Conservation (phyloP, 768 basidiomycete genomes). For the Termitomyces sp. region DNA sequence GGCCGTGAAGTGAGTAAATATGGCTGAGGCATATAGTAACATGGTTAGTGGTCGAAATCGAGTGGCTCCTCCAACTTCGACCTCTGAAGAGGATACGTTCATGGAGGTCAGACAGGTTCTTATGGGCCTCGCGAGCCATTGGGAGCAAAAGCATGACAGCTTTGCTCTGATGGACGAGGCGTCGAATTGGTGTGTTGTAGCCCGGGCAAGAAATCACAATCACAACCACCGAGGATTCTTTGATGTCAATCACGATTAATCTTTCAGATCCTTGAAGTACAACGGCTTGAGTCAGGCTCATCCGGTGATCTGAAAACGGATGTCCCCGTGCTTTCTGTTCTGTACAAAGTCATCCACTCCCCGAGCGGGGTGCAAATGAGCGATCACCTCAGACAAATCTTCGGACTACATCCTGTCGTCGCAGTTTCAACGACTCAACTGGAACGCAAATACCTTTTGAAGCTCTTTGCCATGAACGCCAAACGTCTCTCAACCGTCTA, state of each 20-base stretch:
- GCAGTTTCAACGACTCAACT: constrained; percentile 20
- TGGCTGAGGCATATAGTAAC: constrained; percentile 18
- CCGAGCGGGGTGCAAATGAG: constrained; percentile 17
- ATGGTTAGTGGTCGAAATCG: constrained; percentile 7
- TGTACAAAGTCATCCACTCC: constrained; percentile 23
- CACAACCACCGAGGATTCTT: neutral
- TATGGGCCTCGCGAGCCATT: constrained; percentile 19
- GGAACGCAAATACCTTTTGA: constrained; percentile 31
- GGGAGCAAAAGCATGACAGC: constrained; percentile 12
- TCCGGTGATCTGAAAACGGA: constrained; percentile 15
- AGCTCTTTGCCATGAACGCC: constrained; percentile 28
- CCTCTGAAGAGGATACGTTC: constrained; percentile 26
- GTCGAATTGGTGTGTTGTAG: constrained; percentile 22
- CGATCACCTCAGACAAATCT: constrained; percentile 12
- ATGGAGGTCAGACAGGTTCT: constrained; percentile 25
- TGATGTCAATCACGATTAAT: neutral
- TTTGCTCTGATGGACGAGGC: constrained; percentile 20
- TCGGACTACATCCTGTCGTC: constrained; percentile 2
- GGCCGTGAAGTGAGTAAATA: constrained; percentile 18
- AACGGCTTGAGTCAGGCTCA: neutral
- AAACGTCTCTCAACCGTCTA: constrained; percentile 27
- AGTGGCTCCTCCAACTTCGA: constrained; percentile 10
- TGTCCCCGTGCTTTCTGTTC: constrained; percentile 23
- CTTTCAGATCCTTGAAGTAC: constrained; percentile 23
- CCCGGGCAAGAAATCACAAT: constrained; percentile 16